A percentile compares a stretch with the other conserved stretches of the same genome.
These are phyloP conservation scores for Tulasnella sp. DNA, from an alignment of 768 basidiomycete species.

Conservation along the genomic window DNA sequence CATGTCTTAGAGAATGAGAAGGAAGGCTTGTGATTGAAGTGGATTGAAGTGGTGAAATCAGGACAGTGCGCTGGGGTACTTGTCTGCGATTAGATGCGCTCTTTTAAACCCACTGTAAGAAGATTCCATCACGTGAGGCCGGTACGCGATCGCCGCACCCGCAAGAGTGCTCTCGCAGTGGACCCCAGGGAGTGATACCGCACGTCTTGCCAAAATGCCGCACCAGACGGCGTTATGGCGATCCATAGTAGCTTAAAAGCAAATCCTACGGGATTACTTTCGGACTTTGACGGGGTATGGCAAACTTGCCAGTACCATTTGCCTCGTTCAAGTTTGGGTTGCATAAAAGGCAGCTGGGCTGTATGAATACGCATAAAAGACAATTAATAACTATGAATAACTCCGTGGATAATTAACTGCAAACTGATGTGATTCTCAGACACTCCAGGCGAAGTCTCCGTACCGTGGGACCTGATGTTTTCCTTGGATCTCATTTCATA, in stretches of 20 bases:
- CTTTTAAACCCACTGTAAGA: too few species aligned
- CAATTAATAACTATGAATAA: neutral
- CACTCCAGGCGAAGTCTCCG: neutral
- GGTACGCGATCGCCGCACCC: neutral
- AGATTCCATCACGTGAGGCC: neutral
- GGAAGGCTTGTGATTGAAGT: neutral
- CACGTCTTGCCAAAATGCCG: neutral
- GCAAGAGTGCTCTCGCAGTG: neutral
- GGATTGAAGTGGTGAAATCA: neutral
- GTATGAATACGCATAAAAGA: neutral
- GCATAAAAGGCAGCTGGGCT: too few species aligned
- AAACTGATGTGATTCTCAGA: neutral
- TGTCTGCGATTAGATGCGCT: neutral
- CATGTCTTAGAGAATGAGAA: neutral
- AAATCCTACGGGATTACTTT: too few species aligned
- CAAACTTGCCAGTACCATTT: too few species aligned
- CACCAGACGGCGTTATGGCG: neutral
- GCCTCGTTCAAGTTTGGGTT: too few species aligned
- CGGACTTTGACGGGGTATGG: too few species aligned
- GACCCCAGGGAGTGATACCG: neutral
- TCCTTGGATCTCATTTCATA: constrained; percentile 2
- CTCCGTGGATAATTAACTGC: neutral
- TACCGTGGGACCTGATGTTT: neutral
- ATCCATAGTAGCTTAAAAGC: too few species aligned
- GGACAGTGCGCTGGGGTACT: neutral